Conservation (phyloP, 768 basidiomycete genomes). For the Naganishia randhawae region DNA sequence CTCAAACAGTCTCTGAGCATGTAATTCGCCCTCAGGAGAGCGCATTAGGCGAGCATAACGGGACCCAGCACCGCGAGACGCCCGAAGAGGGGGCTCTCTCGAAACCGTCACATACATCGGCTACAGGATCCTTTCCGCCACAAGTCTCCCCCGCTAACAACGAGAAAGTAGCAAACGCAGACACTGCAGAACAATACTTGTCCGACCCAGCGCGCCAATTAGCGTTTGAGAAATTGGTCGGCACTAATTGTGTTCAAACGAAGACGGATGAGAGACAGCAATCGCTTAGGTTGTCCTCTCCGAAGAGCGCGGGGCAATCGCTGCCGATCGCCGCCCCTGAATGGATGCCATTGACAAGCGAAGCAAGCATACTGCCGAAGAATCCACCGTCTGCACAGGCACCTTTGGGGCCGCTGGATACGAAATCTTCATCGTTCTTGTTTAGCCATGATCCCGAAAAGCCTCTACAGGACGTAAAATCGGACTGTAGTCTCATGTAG, state of each 20-base stretch:
- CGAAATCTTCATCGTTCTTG: neutral
- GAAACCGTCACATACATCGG: neutral
- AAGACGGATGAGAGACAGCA: neutral
- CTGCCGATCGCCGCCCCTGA: neutral
- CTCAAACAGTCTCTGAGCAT: neutral
- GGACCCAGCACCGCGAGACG: neutral
- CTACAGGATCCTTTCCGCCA: neutral
- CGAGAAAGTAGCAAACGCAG: neutral
- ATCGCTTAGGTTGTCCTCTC: neutral
- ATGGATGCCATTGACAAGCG: neutral
- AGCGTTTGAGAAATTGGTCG: neutral
- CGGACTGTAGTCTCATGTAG: conserved; percentile 19
- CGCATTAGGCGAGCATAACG: neutral
- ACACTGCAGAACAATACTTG: too few species aligned
- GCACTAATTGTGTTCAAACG: neutral
- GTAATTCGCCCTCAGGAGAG: neutral
- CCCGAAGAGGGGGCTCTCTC: neutral
- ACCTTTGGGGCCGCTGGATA: neutral
- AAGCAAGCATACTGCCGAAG: conserved; percentile 3
- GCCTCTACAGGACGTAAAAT: neutral
- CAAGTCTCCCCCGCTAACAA: neutral
- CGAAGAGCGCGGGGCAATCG: neutral
- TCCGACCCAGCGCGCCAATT: neutral
- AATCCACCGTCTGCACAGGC: neutral
- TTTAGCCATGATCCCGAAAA: neutral